Evolutionary conservation across 306 rosid species (phyloP).

Genomic region (Cicer judaicum): DNA sequence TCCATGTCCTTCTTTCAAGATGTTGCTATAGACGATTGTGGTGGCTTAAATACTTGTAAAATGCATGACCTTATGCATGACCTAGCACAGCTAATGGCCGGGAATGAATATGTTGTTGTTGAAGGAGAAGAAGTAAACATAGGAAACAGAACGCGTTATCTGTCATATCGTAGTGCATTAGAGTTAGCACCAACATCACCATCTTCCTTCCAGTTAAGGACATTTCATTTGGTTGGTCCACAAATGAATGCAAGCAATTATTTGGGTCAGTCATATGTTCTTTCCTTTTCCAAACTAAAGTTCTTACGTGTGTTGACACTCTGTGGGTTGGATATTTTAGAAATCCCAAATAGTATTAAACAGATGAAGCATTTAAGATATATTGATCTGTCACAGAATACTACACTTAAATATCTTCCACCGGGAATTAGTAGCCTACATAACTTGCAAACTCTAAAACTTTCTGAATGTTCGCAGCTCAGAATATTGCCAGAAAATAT

Average conservation of each 20-base stretch:
- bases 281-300: slow-evolving; percentile 16
- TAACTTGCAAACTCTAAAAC: slow-evolving; percentile 43
- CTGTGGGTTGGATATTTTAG: not conserved
- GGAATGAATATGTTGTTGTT: not conserved
- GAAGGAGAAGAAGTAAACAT: not conserved
- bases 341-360: slow-evolving; percentile 17
- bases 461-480: slow-evolving; percentile 10
- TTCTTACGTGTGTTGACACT: slow-evolving; percentile 42
- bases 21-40: not conserved
- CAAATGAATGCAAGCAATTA: not conserved
- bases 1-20: slow-evolving; percentile 50
- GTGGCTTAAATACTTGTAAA: slow-evolving; percentile 35
- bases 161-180: slow-evolving; percentile 12
- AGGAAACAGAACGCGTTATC: not conserved
- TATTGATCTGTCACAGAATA: slow-evolving; percentile 34
- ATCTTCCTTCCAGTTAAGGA: slow-evolving; percentile 36
- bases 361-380: slow-evolving; percentile 48
- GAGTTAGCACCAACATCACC: not conserved
- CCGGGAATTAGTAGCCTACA: not conserved
- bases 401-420: slow-evolving; percentile 5
- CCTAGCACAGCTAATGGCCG: slow-evolving; percentile 38
- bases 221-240: not conserved
- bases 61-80: slow-evolving; percentile 54
- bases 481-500: slow-evolving; percentile 37
- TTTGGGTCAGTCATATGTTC: not conserved